These are phyloP conservation scores for Wickerhamiella azymoides DNA, from an alignment of 805 yeast species.

Conservation along the genomic window DNA sequence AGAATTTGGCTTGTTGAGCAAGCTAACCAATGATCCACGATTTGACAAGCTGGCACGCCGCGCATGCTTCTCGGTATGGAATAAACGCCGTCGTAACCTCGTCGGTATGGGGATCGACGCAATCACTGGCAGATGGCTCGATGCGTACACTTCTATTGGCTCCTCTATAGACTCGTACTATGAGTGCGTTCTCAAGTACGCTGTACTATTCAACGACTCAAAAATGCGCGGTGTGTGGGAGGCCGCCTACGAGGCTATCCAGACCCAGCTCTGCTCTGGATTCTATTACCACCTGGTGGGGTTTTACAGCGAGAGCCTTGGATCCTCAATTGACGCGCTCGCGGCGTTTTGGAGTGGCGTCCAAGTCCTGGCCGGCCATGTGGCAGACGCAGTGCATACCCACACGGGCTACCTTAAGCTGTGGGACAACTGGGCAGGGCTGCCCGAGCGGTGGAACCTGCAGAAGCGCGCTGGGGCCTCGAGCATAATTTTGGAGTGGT, in stretches of 20 bases:
- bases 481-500: conserved; percentile 60
- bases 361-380: conserved; percentile 63
- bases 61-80: conserved; percentile 63
- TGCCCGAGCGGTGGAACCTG: conserved; percentile 76
- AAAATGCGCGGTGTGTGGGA: conserved; percentile 43
- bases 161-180: conserved; percentile 86
- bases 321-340: conserved; percentile 72
- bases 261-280: conserved; percentile 33
- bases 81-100: conserved; percentile 44
- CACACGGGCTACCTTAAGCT: conserved; percentile 56
- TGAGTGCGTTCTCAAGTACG: conserved; percentile 71
- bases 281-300: conserved; percentile 48
- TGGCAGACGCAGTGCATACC: conserved; percentile 45
- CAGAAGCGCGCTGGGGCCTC: conserved; percentile 17
- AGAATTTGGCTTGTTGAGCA: conserved; percentile 64
- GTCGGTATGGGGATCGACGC: conserved; percentile 72
- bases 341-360: conserved; percentile 85
- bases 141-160: conserved; percentile 63
- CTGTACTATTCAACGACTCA: conserved; percentile 56
- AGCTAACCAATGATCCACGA: conserved; percentile 56
- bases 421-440: conserved; percentile 66
- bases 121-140: conserved; percentile 38
- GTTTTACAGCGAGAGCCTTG: conserved; percentile 35
- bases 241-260: conserved; percentile 37
- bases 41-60: conserved; percentile 49